Evolutionary conservation across 768 basidiomycete genomes (phyloP).

Genomic region (Mycena metata): DNA sequence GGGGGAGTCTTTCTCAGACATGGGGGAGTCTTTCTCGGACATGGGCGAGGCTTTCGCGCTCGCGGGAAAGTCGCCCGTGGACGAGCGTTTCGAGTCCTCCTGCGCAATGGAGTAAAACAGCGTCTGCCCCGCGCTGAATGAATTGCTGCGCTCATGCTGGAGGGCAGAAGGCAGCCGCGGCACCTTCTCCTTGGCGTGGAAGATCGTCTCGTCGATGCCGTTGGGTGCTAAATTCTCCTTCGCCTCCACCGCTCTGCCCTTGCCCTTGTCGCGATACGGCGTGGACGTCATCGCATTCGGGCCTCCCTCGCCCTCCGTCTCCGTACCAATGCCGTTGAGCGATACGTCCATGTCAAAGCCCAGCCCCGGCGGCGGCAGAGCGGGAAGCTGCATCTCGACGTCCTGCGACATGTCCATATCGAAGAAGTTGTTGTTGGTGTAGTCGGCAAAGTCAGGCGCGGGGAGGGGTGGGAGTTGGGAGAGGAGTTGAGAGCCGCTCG

Average conservation of each 20-base stretch:
- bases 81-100: constrained; percentile 39
- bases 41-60: constrained; percentile 48
- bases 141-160: constrained; percentile 71
- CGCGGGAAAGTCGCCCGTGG: constrained; percentile 31
- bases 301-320: constrained; percentile 41
- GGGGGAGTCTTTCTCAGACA: constrained; percentile 42
- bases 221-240: constrained; percentile 42
- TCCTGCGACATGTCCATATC: constrained; percentile 71
- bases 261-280: constrained; percentile 57
- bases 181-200: constrained; percentile 58
- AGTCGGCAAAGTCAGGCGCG: constrained; percentile 57
- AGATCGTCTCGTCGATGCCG: constrained; percentile 59
- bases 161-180: constrained; percentile 52
- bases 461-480: constrained; percentile 54
- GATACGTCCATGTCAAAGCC: constrained; percentile 49
- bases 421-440: constrained; percentile 54
- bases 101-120: constrained; percentile 68
- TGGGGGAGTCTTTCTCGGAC: constrained; percentile 47
- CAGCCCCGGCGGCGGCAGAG: constrained; percentile 49
- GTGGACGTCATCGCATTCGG: constrained; percentile 58
- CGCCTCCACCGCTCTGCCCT: constrained; percentile 48
- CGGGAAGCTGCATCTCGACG: constrained; percentile 54
- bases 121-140: constrained; percentile 76
- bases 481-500: neutral
- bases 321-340: constrained; percentile 48